Evolutionary conservation across 2,329 filamentous ascomycete species (phyloP).

Genomic region (Fusarium siculi): DNA sequence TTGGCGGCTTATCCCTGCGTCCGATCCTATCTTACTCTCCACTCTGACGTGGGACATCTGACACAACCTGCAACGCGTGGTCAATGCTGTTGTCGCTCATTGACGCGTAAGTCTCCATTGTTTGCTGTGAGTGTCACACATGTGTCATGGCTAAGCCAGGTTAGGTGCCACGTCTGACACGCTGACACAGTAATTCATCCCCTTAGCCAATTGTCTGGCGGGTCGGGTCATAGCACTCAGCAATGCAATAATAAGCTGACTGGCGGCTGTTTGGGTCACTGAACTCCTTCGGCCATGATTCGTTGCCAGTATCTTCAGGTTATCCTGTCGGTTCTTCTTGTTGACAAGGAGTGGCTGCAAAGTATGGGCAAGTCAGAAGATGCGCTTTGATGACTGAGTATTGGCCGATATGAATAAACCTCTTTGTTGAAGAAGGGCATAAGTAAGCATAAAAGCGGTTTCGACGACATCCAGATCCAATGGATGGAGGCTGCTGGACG

Average conservation of each 20-base stretch:
- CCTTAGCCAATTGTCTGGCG: neutral
- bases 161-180: neutral
- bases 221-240: neutral
- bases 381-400: neutral
- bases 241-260: conserved; percentile 12
- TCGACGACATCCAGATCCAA: neutral
- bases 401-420: neutral
- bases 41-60: neutral
- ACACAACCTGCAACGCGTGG: neutral
- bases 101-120: neutral
- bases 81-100: neutral
- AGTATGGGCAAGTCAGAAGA: neutral
- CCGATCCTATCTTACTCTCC: neutral
- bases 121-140: neutral
- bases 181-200: neutral
- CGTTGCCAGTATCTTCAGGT: too few species aligned
- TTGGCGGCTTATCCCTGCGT: conserved; percentile 1
- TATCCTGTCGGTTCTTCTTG: neutral
- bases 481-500: rapidly evolving
- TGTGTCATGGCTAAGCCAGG: neutral
- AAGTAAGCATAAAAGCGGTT: too few species aligned
- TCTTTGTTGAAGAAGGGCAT: too few species aligned
- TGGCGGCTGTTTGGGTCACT: neutral
- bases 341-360: neutral
- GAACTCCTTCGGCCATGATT: too few species aligned